phyloP scores from a whole-genome alignment of 202 grass and related monocot species.

The Eragrostis tef region DNA sequence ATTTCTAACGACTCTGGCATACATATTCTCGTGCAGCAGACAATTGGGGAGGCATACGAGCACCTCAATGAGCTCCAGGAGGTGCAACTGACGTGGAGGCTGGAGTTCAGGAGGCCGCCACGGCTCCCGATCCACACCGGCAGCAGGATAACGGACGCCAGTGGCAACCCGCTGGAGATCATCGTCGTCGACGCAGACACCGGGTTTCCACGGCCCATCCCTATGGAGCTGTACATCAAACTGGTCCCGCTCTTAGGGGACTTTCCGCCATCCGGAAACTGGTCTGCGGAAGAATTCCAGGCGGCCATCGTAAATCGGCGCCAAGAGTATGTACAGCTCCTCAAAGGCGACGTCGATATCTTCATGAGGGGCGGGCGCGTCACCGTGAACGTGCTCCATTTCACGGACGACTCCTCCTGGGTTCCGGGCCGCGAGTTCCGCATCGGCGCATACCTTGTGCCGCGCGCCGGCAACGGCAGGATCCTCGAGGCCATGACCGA shows the following conservation, averaged over 20 bases:
- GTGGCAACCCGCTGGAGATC: slow-evolving; percentile 55
- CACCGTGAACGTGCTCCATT: slow-evolving; percentile 60
- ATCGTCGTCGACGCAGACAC: slow-evolving; percentile 43
- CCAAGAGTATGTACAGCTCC: slow-evolving; percentile 62
- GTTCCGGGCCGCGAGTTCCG: slow-evolving; percentile 37
- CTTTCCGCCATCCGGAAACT: slow-evolving; percentile 59
- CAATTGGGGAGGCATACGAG: slow-evolving; percentile 58
- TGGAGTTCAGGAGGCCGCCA: slow-evolving; percentile 57
- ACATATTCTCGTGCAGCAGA: slow-evolving; percentile 44
- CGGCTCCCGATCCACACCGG: slow-evolving; percentile 61
- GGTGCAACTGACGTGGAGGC: slow-evolving; percentile 41
- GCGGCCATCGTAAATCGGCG: slow-evolving; percentile 64
- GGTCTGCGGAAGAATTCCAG: slow-evolving; percentile 57
- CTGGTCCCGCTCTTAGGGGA: slow-evolving; percentile 68
- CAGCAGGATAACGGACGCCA: slow-evolving; percentile 59
- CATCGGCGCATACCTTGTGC: too few relatives aligned
- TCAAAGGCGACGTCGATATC: slow-evolving; percentile 62
- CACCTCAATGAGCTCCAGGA: slow-evolving; percentile 50
- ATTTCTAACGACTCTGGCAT: too few relatives aligned
- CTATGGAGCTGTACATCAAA: slow-evolving; percentile 57
- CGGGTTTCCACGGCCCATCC: neutral
- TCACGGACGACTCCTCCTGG: slow-evolving; percentile 91
- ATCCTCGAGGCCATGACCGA: too few relatives aligned
- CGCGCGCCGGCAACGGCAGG: too few relatives aligned
- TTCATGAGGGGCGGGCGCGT: slow-evolving; percentile 55